Evolutionary conservation across 345 rosid genomes (phyloP), one percentile per base, ranked within the genome.

Genomic region (Acer negundo): DNA sequence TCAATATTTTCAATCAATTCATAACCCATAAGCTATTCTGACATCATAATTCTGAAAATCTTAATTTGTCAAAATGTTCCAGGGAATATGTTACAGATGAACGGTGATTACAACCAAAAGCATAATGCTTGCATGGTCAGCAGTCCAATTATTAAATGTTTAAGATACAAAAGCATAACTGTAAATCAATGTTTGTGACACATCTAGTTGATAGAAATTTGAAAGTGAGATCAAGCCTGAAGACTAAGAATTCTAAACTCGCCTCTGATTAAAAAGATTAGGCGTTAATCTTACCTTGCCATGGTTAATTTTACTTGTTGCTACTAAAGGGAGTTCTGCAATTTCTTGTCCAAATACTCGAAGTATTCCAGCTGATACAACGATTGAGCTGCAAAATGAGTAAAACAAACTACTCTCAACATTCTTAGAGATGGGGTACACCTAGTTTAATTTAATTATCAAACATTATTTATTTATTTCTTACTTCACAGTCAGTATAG

Each of bases 251-350:
- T 62, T 72, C 35, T 5, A 49, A 49, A 64, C 12, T 35, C 15
- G 20, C 16, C 8, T 42, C 9, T 13, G 7, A 42, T 26, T 6
- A 3, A 20, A 62, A 53, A 42, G 56, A 67, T 55, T 49, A 77
- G 17, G 63, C 7, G 22, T 73, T 16, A 51, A 38, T 76, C 81
- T 84, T 75, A 92, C 99, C 95, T 88, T 89, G 68, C 97, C 97
- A 62, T 91, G 93, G 79, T 82, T 87, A 69, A 86, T 84, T 71
- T 82, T 76, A 73, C 90, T 87, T 28, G 99, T 96, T 24, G 99
- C 98, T 75, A 89, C 99, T 76, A 96, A 79, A 70, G 99, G 99
- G 81, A 96, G 90, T 83, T 96, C 99, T 71, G 99, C 98, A 82
- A 89, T 79, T 73, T 96, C 98, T 74, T 76, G 86, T 78, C 98